Base-by-base conservation (phyloP, 345 rosid species). In the Turnera subulata region DNA sequence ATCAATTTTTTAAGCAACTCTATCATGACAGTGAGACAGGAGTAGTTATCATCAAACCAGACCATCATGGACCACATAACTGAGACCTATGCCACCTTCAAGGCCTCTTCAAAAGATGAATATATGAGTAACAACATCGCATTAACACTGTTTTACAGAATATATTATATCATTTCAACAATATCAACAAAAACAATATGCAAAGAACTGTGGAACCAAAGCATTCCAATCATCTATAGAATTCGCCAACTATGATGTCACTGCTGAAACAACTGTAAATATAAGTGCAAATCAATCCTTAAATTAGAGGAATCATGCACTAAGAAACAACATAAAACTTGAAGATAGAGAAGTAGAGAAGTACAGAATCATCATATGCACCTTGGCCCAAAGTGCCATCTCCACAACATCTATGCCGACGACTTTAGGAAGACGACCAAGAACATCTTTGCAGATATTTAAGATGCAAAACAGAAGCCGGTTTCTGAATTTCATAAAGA, bases 311-410 rank as follows among this genome's bases (percentile, higher is more conserved):
- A 54, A 29, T 35, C 2, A 50, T 48, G 11, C 1, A 25, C 26
- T 13, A 38, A n/a, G n/a, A n/a, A n/a, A 50, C 16, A 48, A 25
- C 15, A 48, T 11, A 44, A 17, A 19, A 32, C 18, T 50, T 53
- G 37, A 64, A 68, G 54, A 64, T 61, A 66, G 54, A 50, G 17
- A 49, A 7, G 33, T 8, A 50, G 26, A 55, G 62, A 55, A 33
- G 59, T 42, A 62, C 60, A 53, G 44, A 44, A 47, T 60, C 42
- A 48, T 32, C 29, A 15, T 21, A 32, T 18, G 39, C 63, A 93
- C 97, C 99, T 93, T 93, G 67, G 97, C 99, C 74, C 74, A 70
- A 16, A 70, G 65, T 21, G 74, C 74, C 74, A 70, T 70, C 61
- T 70, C 74, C 52, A 70, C 74, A 17, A 70, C 61, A 59, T 70